Evolutionary conservation across 148 eudicot genomes (phyloP).

Genomic region (Polygonum aviculare): DNA sequence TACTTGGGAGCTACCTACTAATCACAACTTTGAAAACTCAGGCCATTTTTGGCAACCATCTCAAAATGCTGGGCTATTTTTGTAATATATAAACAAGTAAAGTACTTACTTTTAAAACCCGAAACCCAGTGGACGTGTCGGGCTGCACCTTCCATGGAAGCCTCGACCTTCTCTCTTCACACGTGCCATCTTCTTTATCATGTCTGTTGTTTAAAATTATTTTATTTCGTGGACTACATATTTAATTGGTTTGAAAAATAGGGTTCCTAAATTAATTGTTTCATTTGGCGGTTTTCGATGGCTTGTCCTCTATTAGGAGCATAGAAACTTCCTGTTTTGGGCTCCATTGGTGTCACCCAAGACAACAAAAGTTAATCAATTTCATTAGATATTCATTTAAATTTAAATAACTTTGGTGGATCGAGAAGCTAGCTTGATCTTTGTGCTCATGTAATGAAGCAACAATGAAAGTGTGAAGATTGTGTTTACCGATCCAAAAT

Average conservation of each 20-base stretch:
- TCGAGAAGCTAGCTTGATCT: background rate
- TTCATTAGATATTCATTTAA: background rate
- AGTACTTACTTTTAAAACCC: no score
- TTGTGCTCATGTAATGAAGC: background rate
- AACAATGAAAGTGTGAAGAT: slow-evolving; percentile 2
- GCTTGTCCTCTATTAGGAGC: background rate
- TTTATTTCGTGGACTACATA: background rate
- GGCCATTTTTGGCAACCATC: no score
- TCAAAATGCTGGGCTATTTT: no score
- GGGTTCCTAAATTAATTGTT: background rate
- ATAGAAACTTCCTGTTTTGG: slow-evolving; percentile 4
- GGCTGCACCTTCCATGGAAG: background rate
- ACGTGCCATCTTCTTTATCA: background rate
- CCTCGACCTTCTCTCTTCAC: background rate
- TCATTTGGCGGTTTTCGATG: background rate
- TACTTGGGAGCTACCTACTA: no score
- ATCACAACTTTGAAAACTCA: no score
- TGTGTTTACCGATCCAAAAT: background rate
- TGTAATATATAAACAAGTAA: no score
- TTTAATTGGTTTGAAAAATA: no score
- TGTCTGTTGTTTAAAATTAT: background rate
- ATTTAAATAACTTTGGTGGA: background rate
- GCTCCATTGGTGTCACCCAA: background rate
- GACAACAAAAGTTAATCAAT: background rate
- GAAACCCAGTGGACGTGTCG: background rate